Percentiles rank a stretch among this genome's conserved stretches.
phyloP scores from a whole-genome alignment of 768 basidiomycete species.

The Lactarius sanguifluus region DNA sequence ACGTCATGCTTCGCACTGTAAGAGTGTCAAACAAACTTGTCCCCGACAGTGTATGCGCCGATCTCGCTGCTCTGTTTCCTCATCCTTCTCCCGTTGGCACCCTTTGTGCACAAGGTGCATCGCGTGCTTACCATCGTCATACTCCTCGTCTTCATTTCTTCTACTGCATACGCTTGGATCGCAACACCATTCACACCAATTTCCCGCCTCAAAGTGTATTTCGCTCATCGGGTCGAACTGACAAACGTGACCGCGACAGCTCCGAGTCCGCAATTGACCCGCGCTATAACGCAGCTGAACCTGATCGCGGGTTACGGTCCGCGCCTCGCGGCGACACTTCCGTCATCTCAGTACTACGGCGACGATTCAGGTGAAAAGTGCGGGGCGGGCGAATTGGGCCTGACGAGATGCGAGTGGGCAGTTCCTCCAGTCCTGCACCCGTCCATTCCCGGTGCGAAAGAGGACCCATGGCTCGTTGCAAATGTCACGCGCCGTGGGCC shows the following conservation, averaged over 20 bases:
- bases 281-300: conserved; percentile 45
- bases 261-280: conserved; percentile 31
- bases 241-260: neutral
- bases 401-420: conserved; percentile 53
- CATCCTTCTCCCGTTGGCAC: conserved; percentile 58
- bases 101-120: conserved; percentile 59
- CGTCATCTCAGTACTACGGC: conserved; percentile 45
- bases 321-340: conserved; percentile 47
- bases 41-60: conserved; percentile 48
- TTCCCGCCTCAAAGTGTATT: conserved; percentile 68
- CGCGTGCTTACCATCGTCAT: conserved; percentile 39
- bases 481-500: conserved; percentile 43
- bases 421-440: conserved; percentile 39
- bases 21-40: conserved; percentile 6
- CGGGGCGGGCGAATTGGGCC: conserved; percentile 36
- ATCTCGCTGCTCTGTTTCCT: conserved; percentile 49
- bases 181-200: conserved; percentile 61
- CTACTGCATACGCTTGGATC: conserved; percentile 44
- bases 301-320: conserved; percentile 47
- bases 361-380: conserved; percentile 37
- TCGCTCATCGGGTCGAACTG: conserved; percentile 60
- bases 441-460: conserved; percentile 37
- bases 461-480: conserved; percentile 45
- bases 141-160: conserved; percentile 41
- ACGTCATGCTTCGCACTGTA: conserved; percentile 32